Evolutionary conservation across 176 grass and related monocot genomes (phyloP).

Genomic region (Phragmites australis): DNA sequence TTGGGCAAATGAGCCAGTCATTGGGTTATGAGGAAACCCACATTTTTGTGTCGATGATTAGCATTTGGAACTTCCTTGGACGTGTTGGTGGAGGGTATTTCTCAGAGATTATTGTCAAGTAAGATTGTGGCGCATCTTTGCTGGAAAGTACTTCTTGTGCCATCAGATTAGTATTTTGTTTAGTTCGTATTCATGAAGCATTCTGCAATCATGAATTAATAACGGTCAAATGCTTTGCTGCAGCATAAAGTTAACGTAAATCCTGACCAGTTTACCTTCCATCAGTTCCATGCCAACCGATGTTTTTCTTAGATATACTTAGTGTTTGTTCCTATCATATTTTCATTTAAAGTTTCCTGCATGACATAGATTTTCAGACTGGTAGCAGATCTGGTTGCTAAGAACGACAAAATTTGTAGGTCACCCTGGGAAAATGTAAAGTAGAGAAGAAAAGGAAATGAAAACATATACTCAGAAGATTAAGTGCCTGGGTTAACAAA

Average conservation of each 20-base stretch:
- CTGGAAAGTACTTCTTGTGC: background rate
- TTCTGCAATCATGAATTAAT: background rate
- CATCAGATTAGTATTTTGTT: constrained; percentile 20
- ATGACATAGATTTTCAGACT: background rate
- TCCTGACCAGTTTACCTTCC: background rate
- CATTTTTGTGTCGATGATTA: constrained; percentile 95
- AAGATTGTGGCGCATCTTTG: constrained; percentile 40
- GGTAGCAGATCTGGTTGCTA: background rate
- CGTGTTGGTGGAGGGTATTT: constrained; percentile 82
- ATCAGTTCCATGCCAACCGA: background rate
- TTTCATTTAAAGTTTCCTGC: background rate
- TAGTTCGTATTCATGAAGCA: background rate
- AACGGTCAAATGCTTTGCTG: background rate
- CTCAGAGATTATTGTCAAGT: constrained; percentile 91
- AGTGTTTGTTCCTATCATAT: background rate
- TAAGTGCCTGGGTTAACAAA: background rate
- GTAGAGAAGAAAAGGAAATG: background rate
- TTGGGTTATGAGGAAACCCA: constrained; percentile 68
- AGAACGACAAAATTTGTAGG: background rate
- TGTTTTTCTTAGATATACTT: background rate
- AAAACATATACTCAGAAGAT: background rate
- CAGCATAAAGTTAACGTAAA: background rate
- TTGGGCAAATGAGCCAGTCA: constrained; percentile 91
- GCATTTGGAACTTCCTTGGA: constrained; percentile 97
- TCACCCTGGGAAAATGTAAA: background rate